These are phyloP conservation scores for Rusavskia elegans DNA, from an alignment of 495 filamentous ascomycete genomes.

Conservation along the genomic window DNA sequence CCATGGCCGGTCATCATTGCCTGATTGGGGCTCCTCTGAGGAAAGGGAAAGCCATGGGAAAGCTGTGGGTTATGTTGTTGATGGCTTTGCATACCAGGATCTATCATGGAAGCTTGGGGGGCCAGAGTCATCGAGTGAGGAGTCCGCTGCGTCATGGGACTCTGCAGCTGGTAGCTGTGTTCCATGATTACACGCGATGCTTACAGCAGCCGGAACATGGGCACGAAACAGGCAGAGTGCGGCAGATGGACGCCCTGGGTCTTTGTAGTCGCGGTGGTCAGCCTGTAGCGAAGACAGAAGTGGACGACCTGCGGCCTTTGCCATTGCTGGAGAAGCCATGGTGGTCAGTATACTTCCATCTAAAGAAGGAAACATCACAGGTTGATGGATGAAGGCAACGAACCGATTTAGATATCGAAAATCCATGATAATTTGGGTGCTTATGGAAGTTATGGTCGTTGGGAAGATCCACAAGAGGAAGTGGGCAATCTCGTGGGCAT, in stretches of 20 bases:
- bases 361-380: background rate
- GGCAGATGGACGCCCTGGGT: background rate
- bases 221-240: background rate
- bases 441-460: background rate
- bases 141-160: conserved; percentile 5
- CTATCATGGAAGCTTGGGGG: conserved; percentile 14
- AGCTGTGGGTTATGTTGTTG: conserved; percentile 5
- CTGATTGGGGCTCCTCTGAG: background rate
- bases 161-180: conserved; percentile 9
- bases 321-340: background rate
- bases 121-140: conserved; percentile 11
- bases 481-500: background rate
- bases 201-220: background rate
- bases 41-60: background rate
- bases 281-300: background rate
- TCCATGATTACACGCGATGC: conserved; percentile 4
- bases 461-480: background rate
- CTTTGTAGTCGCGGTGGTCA: background rate
- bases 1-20: background rate
- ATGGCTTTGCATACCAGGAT: conserved; percentile 10
- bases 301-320: background rate
- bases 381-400: background rate
- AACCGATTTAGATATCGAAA: background rate
- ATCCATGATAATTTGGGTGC: background rate
- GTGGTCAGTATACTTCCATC: background rate